These are phyloP conservation scores for Lasiosphaeria miniovina DNA, from an alignment of 495 filamentous ascomycete genomes.

Conservation along the genomic window DNA sequence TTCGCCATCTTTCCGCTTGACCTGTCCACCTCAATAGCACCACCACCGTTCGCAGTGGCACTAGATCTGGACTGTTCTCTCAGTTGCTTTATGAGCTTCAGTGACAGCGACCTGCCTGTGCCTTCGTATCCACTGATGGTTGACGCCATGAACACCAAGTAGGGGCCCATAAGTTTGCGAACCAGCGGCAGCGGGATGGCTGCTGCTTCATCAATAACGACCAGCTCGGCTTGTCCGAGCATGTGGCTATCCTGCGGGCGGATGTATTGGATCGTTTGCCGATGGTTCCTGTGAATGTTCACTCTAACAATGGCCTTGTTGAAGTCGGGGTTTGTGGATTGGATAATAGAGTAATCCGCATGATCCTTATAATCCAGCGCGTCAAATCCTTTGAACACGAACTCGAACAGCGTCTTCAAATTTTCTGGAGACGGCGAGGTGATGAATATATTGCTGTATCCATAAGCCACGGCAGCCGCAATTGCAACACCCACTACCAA, in stretches of 20 bases:
- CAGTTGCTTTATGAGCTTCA: conserved; percentile 97
- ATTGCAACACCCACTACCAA: conserved; percentile 78
- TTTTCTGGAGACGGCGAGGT: conserved; percentile 98
- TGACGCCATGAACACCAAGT: conserved; percentile 98
- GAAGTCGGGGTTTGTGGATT: conserved; percentile 97
- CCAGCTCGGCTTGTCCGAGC: conserved; percentile 88
- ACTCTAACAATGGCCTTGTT: conserved; percentile 98
- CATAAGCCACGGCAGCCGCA: conserved; percentile 89
- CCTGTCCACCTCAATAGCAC: conserved; percentile 69
- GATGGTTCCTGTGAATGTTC: conserved; percentile 90
- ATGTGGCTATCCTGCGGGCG: conserved; percentile 94
- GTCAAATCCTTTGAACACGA: conserved; percentile 98
- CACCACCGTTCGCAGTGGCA: conserved; percentile 47
- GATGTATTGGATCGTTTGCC: conserved; percentile 98
- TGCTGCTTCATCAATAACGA: conserved; percentile 97
- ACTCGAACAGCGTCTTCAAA: conserved; percentile 96
- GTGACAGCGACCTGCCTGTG: conserved; percentile 87
- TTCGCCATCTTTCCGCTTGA: conserved; percentile 66
- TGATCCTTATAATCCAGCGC: conserved; percentile 90
- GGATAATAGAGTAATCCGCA: conserved; percentile 95
- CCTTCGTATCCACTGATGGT: conserved; percentile 99
- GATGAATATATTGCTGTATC: conserved; percentile 99
- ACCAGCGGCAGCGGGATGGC: conserved; percentile 94
- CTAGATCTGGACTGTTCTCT: conserved; percentile 77
- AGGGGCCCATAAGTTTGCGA: conserved; percentile 93